Percentiles rank a stretch among this genome's conserved stretches.
Evolutionary conservation across 306 rosid genomes (phyloP).

Genomic region (Abrus precatorius): DNA sequence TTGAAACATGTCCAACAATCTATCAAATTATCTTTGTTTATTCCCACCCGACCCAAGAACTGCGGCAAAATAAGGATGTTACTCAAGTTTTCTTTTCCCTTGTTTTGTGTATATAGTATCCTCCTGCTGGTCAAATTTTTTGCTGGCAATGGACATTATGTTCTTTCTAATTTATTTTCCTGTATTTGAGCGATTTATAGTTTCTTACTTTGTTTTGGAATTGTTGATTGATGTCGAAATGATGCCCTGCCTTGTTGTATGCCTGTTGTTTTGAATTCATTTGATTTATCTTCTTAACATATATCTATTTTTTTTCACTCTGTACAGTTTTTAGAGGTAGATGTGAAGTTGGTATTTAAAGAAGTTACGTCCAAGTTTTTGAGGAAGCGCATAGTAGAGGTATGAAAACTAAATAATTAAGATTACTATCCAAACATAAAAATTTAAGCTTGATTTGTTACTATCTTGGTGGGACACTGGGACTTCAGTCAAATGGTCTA

Average conservation of each 20-base stretch:
- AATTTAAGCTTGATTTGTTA: not conserved
- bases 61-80: not conserved
- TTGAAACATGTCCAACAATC: not conserved
- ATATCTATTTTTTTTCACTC: slow-evolving; percentile 10
- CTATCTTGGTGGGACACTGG: not conserved
- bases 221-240: slow-evolving; percentile 35
- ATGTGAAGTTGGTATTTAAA: slow-evolving; percentile 96
- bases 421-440: slow-evolving; percentile 32
- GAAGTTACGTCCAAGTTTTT: slow-evolving; percentile 86
- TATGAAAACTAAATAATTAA: slow-evolving; percentile 52
- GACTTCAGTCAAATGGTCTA: slow-evolving; percentile 5
- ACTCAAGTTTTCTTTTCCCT: slow-evolving; percentile 9
- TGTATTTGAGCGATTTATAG: slow-evolving; percentile 1
- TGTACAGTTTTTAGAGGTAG: slow-evolving; percentile 90
- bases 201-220: slow-evolving; percentile 37
- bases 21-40: slow-evolving; percentile 2
- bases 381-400: slow-evolving; percentile 96
- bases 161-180: slow-evolving; percentile 17
- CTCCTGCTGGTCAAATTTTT: not conserved
- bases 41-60: not conserved
- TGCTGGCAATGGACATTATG: slow-evolving; percentile 12
- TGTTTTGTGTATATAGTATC: slow-evolving; percentile 14
- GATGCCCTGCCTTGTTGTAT: slow-evolving; percentile 29
- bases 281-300: slow-evolving; percentile 15
- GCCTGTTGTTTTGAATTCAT: slow-evolving; percentile 22